Conservation (phyloP, 495 filamentous ascomycete species). For the Paragyromitra xinjiangensis region DNA sequence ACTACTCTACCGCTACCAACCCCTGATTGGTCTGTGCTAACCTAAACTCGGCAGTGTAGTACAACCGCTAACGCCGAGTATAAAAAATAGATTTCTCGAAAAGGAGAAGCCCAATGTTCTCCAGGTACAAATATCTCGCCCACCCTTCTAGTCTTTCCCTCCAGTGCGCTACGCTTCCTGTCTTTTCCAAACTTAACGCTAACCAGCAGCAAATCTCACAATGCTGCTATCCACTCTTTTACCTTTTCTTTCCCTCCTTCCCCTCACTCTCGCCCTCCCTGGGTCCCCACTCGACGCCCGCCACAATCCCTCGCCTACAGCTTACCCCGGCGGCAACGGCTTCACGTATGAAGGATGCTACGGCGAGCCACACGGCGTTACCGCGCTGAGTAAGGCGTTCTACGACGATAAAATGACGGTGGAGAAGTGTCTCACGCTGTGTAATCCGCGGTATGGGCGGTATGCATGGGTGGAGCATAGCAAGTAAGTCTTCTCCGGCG, state of each 20-base stretch:
- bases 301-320: neutral
- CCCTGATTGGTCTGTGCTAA: no score
- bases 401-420: neutral
- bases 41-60: no score
- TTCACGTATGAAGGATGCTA: neutral
- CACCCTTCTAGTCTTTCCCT: neutral
- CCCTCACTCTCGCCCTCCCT: neutral
- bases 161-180: neutral
- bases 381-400: neutral
- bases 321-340: neutral
- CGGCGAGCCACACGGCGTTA: neutral
- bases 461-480: neutral
- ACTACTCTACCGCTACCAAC: no score
- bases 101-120: no score
- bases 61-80: no score
- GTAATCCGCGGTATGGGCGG: neutral
- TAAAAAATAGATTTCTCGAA: no score
- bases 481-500: neutral
- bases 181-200: neutral
- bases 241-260: neutral
- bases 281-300: neutral
- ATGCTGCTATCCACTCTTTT: conserved; percentile 1
- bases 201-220: neutral
- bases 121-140: neutral
- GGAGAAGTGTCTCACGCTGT: neutral